Evolutionary conservation across 352 stramenopile species (phyloP), one percentile per base, ranked within the genome.

Genomic region (Pythium graminicola): DNA sequence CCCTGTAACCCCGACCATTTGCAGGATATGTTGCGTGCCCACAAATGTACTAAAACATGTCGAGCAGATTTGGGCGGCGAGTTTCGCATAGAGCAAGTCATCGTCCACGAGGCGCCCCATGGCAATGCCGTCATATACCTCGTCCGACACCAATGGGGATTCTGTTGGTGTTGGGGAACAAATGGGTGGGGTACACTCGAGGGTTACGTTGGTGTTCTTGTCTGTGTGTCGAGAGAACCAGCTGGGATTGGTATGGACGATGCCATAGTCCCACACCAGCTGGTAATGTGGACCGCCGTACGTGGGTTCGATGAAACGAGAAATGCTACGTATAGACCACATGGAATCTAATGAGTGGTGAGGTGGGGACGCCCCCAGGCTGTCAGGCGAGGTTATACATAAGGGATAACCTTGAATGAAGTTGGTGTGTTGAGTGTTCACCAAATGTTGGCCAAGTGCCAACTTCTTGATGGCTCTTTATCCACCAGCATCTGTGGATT

Each of bases 11-110:
- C 60, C 60, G 42, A 50, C 35, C 42, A 81, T 70, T 49, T 86
- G 75, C 29, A 86, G 55, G 19, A 82, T 31, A 55, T 89, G 79
- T 29, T 78, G 73, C 33, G 70, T 64, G 43, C 74, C 76, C 10
- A 89, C 70, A 60, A 87, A 85, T 35, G 70, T 72, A 54, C 70
- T 86, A 54, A 84, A 71, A 50, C 71, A 67, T 45, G 76, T 79
- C 32, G 79, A 89, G 39, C 74, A 70, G 38, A 86, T 56, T 67
- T 89, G 79, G 49, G 79, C 73, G 20, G 69, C 64, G 38, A 89
- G 63, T 51, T 89, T 87, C 32, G 62, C 70, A 53, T 81, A 77
- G 48, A 85, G 50, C 31, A 84, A 47, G 43, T 68, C 55, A 23
- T 55, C 33, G 47, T 45, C 7, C 22, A 8, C 33, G 33, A 44